A percentile compares a stretch with the other conserved stretches of the same genome.
Conservation (phyloP, 78 protist species). For the Chrysochromulina tobinii region DNA sequence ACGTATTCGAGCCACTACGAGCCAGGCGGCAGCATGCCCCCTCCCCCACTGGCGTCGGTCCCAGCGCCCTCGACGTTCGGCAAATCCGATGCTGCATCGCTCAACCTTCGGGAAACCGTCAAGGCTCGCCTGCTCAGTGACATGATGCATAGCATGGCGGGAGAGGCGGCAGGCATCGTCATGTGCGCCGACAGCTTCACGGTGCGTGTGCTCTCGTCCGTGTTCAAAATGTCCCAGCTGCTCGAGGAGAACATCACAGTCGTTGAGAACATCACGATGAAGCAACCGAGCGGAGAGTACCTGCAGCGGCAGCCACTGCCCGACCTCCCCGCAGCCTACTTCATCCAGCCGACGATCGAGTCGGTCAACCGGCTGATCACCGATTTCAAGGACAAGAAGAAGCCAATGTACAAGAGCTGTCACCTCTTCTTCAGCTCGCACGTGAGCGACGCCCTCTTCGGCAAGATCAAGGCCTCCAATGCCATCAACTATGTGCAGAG, state of each 20-base stretch:
- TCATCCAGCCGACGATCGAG: conserved; percentile 64
- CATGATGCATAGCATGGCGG: too few relatives aligned
- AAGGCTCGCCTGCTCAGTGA: too few relatives aligned
- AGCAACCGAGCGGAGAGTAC: background rate
- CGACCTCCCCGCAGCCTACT: conserved; percentile 65
- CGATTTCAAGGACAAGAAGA: conserved; percentile 60
- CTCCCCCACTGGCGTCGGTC: too few relatives aligned
- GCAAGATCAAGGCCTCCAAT: background rate
- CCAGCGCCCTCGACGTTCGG: too few relatives aligned
- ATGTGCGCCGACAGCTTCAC: background rate
- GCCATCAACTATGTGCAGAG: conserved; percentile 34
- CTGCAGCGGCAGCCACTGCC: conserved; percentile 66
- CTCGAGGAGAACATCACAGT: background rate
- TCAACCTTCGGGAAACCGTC: too few relatives aligned
- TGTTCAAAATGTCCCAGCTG: background rate
- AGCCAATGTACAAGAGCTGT: conserved; percentile 50
- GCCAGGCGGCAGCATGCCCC: too few relatives aligned
- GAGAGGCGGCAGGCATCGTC: background rate
- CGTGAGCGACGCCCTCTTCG: background rate
- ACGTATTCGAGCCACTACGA: too few relatives aligned
- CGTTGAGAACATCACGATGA: conserved; percentile 64
- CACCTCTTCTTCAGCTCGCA: conserved; percentile 62
- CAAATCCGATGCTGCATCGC: too few relatives aligned
- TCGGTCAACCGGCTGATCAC: conserved; percentile 53
- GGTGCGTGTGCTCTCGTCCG: background rate